Base-by-base conservation (phyloP, 495 filamentous ascomycete genomes). In the Neurospora terricola region DNA sequence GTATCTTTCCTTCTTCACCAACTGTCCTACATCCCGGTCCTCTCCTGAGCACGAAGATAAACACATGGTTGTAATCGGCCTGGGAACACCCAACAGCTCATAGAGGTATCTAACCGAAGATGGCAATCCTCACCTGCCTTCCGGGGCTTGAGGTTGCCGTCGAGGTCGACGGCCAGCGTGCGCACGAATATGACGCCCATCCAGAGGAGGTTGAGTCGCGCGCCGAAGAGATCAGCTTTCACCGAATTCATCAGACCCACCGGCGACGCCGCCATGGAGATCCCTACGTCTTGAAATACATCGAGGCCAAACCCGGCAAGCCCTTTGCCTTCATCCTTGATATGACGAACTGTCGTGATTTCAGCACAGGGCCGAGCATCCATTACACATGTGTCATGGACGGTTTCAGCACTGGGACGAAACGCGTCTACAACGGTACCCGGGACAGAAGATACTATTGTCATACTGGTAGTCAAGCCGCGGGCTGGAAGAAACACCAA, bases 101-200 rank as follows among this genome's bases (percentile, higher is more conserved):
- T 0, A 48, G 2, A 14, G 7, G 0, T 0, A 9, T 11, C 8
- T 1, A 72, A 21, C 27, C 18, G 9, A 72, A 38, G 9, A 85
- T 85, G 81, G 81, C 83, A 0, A 74, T 83, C 62, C 59, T 81
- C n/a, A 27, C 76, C 11, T 68, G 54, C 8, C 34, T 82, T 34
- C 77, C 78, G 0, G 81, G 82, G 43, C 30, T 84, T 7, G 69
- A 77, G 59, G 76, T 79, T 27, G 75, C 69, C n/a, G 73, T 85
- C 10, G 36, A 73, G 14, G 76, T 80, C 9, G 71, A 76, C 11
- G 78, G 74, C 2, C 18, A 40, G 38, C 72, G 76, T 8, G 72
- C 78, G 4, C 27, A 48, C 1, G 83, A 84, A 14, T 84, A 83
- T 42, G 74, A 80, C 0, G 54, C 27, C 54, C 72, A 82, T 37